phyloP scores from a whole-genome alignment of 2,329 filamentous ascomycete genomes.

The Neonectria ditissima region DNA sequence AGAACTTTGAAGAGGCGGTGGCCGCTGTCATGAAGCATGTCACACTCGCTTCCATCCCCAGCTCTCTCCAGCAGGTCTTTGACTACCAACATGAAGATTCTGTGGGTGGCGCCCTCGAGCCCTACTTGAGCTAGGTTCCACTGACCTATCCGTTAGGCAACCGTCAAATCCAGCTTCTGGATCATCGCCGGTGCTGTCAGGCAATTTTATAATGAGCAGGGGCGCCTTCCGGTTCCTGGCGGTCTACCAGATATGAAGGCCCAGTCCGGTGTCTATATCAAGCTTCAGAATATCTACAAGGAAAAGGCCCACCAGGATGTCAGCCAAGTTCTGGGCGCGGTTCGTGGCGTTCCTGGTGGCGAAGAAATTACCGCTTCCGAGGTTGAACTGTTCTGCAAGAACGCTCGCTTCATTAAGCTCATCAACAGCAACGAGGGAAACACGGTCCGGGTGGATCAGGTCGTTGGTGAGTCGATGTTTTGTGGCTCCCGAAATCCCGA shows the following conservation, averaged over 20 bases:
- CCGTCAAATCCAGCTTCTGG: constrained; percentile 80
- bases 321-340: constrained; percentile 76
- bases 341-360: constrained; percentile 64
- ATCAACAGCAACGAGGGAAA: constrained; percentile 68
- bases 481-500: neutral
- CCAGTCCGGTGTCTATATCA: constrained; percentile 87
- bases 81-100: constrained; percentile 66
- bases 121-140: neutral
- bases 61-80: constrained; percentile 82
- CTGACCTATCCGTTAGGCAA: constrained; percentile 47
- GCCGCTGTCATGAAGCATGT: constrained; percentile 91
- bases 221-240: constrained; percentile 84
- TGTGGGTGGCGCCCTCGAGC: constrained; percentile 56
- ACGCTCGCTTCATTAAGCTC: constrained; percentile 91
- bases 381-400: constrained; percentile 94
- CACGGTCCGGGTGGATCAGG: constrained; percentile 62
- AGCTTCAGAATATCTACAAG: constrained; percentile 94
- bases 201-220: constrained; percentile 79
- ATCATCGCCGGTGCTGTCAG: constrained; percentile 84
- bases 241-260: constrained; percentile 98
- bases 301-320: constrained; percentile 83
- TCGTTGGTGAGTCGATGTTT: constrained; percentile 62
- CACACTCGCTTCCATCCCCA: constrained; percentile 73
- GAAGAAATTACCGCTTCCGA: constrained; percentile 74
- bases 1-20: constrained; percentile 95